Evolutionary conservation across 345 rosid genomes (phyloP).

Genomic region (Corchorus olitorius): DNA sequence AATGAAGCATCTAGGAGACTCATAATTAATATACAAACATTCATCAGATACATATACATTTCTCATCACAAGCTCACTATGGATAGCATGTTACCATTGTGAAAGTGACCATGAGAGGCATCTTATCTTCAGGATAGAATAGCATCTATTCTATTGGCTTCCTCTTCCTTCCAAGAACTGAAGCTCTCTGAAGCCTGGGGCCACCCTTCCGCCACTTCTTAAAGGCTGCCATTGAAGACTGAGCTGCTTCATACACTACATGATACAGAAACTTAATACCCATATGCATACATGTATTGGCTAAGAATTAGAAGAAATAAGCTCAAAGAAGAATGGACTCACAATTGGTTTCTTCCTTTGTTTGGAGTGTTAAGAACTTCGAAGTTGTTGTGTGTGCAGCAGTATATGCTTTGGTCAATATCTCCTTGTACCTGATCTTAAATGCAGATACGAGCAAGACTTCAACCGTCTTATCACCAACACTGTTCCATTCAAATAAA

Average conservation of each 20-base stretch:
- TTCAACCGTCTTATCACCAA: constrained; percentile 71
- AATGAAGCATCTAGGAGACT: background rate
- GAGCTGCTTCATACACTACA: constrained; percentile 84
- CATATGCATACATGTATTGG: background rate
- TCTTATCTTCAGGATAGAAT: constrained; percentile 7
- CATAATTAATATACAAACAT: background rate
- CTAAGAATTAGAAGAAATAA: background rate
- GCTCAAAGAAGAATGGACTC: constrained; percentile 26
- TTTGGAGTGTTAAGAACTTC: constrained; percentile 53
- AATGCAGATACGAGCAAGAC: constrained; percentile 71
- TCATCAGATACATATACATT: background rate
- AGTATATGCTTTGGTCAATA: constrained; percentile 76
- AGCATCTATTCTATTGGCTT: constrained; percentile 44
- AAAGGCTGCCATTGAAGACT: constrained; percentile 65
- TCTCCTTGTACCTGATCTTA: constrained; percentile 72
- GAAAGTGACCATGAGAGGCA: background rate
- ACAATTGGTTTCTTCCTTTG: constrained; percentile 76
- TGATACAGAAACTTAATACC: constrained; percentile 7
- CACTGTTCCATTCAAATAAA: constrained; percentile 34
- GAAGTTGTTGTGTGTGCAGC: constrained; percentile 58
- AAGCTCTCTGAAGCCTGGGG: constrained; percentile 79
- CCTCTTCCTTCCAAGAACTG: constrained; percentile 86
- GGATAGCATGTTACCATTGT: background rate
- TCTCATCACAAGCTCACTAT: too few relatives aligned
- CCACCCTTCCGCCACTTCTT: constrained; percentile 89